These are phyloP conservation scores for Diplocarpon mali DNA, from an alignment of 2,329 filamentous ascomycete genomes.

Conservation along the genomic window DNA sequence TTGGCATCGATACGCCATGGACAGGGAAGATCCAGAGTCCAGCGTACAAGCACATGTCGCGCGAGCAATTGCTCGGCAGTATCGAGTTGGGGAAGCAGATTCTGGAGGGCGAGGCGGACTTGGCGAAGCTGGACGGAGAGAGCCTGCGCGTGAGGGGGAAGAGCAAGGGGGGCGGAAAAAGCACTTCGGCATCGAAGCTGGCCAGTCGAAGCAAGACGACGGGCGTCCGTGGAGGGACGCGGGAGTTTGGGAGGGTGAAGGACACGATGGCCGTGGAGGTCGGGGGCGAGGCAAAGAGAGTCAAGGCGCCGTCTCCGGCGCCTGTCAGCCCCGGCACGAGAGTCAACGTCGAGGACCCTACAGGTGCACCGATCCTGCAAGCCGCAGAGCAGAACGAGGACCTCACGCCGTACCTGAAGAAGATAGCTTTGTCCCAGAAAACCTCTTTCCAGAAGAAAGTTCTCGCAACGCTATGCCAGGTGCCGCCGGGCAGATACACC, in stretches of 20 bases:
- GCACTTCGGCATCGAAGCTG: too few species aligned
- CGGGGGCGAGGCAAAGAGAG: conserved; percentile 5
- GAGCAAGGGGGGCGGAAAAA: conserved; percentile 1
- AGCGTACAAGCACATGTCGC: conserved; percentile 33
- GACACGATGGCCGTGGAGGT: not conserved
- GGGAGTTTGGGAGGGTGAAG: conserved; percentile 1
- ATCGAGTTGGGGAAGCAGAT: conserved; percentile 31
- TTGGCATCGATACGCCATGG: conserved; percentile 32
- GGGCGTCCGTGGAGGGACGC: conserved; percentile 1
- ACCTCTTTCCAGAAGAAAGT: conserved; percentile 52
- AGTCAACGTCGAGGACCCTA: too few species aligned
- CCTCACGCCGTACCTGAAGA: conserved; percentile 15
- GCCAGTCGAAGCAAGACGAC: not conserved
- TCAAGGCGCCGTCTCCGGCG: not conserved
- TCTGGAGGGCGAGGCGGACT: conserved; percentile 26
- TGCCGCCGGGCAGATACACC: conserved; percentile 63
- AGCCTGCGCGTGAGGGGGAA: conserved; percentile 31
- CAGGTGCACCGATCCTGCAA: too few species aligned
- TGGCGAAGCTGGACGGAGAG: conserved; percentile 30
- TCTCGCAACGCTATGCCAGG: conserved; percentile 63
- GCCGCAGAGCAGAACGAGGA: conserved; percentile 6
- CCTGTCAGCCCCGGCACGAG: not conserved
- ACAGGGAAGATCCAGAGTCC: conserved; percentile 31
- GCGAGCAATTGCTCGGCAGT: conserved; percentile 28
- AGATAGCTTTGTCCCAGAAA: conserved; percentile 18